Conservation (phyloP, 2,329 filamentous ascomycete genomes). For the Magnaporthiopsis incrustans region DNA sequence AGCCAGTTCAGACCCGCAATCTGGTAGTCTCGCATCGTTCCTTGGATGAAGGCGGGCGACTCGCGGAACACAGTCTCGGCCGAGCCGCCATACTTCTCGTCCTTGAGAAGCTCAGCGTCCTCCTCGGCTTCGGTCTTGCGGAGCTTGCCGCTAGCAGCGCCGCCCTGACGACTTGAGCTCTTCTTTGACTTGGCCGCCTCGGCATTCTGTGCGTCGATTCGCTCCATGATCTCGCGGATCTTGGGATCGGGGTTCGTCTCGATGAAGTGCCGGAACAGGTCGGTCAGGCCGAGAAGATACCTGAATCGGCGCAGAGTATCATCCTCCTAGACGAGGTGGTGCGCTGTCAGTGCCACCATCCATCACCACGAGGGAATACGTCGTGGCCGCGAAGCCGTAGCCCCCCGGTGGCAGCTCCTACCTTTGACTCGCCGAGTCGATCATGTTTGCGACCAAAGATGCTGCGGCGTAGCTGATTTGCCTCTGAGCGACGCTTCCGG, state of each 20-base stretch:
- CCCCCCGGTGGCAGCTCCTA: slow-evolving; percentile 28
- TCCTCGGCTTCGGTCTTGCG: slow-evolving; percentile 95
- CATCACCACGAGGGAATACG: background rate
- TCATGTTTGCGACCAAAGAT: slow-evolving; percentile 95
- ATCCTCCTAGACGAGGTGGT: slow-evolving; percentile 58
- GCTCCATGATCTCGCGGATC: slow-evolving; percentile 85
- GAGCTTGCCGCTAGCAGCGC: slow-evolving; percentile 67
- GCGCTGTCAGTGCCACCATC: slow-evolving; percentile 6
- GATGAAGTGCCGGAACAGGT: slow-evolving; percentile 98
- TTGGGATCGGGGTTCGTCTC: slow-evolving; percentile 93
- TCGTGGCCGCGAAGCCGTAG: background rate
- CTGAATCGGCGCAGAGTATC: slow-evolving; percentile 91
- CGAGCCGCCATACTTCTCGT: slow-evolving; percentile 81
- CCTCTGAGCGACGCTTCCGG: slow-evolving; percentile 77
- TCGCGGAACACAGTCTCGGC: slow-evolving; percentile 90
- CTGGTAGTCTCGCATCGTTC: slow-evolving; percentile 94
- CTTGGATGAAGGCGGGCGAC: slow-evolving; percentile 81
- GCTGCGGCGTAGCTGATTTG: slow-evolving; percentile 80
- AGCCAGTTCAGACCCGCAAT: slow-evolving; percentile 95
- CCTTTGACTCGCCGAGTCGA: slow-evolving; percentile 84
- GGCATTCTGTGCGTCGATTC: slow-evolving; percentile 89
- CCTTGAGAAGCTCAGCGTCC: slow-evolving; percentile 79
- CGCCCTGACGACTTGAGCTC: slow-evolving; percentile 70
- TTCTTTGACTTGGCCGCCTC: slow-evolving; percentile 66
- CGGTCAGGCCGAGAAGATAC: slow-evolving; percentile 89